phyloP scores from a whole-genome alignment of 345 rosid genomes.

The Syzygium aromaticum region DNA sequence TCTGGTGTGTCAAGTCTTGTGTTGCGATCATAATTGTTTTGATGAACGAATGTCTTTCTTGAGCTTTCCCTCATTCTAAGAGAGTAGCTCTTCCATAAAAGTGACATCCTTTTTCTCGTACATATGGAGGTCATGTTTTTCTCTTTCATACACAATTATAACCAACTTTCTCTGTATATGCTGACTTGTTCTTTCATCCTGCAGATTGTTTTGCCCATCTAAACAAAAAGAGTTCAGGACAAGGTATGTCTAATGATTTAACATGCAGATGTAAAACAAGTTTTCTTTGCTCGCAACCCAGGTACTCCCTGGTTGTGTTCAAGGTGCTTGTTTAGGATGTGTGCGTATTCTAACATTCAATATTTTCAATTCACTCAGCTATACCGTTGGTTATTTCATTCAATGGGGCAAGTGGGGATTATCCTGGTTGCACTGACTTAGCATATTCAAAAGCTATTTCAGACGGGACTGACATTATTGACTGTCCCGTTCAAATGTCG shows the following conservation, averaged over 20 bases:
- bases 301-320: background rate
- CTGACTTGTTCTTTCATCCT: constrained; percentile 9
- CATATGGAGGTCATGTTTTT: background rate
- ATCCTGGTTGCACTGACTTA: constrained; percentile 72
- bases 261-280: background rate
- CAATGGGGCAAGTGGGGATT: constrained; percentile 93
- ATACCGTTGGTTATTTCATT: constrained; percentile 47
- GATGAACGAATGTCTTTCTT: background rate
- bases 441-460: constrained; percentile 66
- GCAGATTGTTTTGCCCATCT: constrained; percentile 76
- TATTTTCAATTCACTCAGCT: constrained; percentile 20
- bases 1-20: background rate
- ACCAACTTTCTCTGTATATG: background rate
- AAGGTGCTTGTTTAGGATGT: background rate
- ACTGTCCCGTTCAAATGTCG: constrained; percentile 84
- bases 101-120: background rate
- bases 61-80: background rate
- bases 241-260: constrained; percentile 33
- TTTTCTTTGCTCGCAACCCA: background rate
- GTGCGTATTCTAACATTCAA: background rate
- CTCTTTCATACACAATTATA: background rate
- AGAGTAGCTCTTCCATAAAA: background rate
- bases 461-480: constrained; percentile 68
- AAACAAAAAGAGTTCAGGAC: constrained; percentile 42
- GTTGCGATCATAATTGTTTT: background rate